phyloP scores from a whole-genome alignment of 176 grass and related monocot species.

The Triticum monococcum region DNA sequence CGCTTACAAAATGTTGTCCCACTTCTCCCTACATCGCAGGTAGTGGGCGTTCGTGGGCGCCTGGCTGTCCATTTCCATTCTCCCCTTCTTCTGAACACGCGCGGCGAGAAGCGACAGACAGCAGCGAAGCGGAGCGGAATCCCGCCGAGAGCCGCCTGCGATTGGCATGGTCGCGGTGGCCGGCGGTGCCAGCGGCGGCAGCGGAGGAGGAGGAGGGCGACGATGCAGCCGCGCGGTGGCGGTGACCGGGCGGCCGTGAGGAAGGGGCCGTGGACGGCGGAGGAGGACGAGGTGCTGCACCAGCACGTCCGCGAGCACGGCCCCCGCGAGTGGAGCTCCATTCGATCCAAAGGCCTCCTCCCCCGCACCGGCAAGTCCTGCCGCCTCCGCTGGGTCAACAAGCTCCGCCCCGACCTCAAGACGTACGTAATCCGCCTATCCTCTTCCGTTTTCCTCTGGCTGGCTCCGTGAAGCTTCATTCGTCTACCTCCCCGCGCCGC shows the following conservation, averaged over 20 bases:
- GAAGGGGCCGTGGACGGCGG: constrained; percentile 60
- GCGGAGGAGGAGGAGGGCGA: neutral
- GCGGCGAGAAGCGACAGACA: neutral
- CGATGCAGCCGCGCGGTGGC: constrained; percentile 14
- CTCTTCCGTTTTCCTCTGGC: neutral
- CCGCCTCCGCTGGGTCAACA: constrained; percentile 62
- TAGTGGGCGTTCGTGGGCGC: constrained; percentile 20
- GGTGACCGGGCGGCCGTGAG: constrained; percentile 16
- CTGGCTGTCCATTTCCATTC: neutral
- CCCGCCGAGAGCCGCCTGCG: neutral
- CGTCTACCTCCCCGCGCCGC: no score
- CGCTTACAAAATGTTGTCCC: neutral
- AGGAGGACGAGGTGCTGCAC: constrained; percentile 58
- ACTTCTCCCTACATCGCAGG: constrained; percentile 29
- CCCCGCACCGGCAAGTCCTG: constrained; percentile 55
- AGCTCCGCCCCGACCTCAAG: constrained; percentile 53
- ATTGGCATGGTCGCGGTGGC: neutral
- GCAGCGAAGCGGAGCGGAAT: neutral
- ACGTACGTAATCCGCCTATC: constrained; percentile 14
- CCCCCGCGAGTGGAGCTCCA: constrained; percentile 44
- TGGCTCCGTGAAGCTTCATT: neutral
- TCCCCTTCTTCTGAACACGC: neutral
- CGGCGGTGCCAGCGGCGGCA: neutral
- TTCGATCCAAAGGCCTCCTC: constrained; percentile 50
- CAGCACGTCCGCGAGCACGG: constrained; percentile 48